These are phyloP conservation scores for Talaromyces sp. DNA, from an alignment of 2,329 filamentous ascomycete genomes.

Conservation along the genomic window DNA sequence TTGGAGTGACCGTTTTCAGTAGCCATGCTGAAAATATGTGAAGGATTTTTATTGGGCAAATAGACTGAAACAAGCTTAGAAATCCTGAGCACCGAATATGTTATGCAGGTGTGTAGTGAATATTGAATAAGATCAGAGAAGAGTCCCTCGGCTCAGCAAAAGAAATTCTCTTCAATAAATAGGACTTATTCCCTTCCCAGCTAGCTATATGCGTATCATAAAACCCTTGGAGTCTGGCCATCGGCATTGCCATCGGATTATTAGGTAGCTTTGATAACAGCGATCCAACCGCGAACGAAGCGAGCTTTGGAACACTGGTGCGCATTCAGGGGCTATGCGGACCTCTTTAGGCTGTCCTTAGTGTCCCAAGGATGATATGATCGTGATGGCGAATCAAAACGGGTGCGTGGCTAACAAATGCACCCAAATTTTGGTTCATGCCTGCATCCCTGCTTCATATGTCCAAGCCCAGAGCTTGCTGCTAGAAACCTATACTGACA, in stretches of 20 bases:
- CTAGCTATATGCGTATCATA: not conserved
- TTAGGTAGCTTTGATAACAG: not conserved
- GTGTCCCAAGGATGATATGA: not conserved
- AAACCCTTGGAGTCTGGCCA: not conserved
- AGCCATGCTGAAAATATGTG: slow-evolving; percentile 4
- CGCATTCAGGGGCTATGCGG: not conserved
- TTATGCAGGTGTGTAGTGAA: not conserved
- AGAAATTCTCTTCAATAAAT: not conserved
- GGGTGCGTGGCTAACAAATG: not conserved
- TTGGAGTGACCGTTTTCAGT: slow-evolving; percentile 1
- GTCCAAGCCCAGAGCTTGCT: not conserved
- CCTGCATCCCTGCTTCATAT: not conserved
- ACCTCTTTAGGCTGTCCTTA: not conserved
- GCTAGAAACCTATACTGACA: not conserved
- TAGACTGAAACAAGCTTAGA: not conserved
- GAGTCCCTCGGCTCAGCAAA: not conserved
- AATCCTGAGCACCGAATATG: not conserved
- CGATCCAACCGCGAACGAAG: not conserved
- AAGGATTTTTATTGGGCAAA: not conserved
- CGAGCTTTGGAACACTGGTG: not conserved
- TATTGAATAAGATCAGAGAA: not conserved
- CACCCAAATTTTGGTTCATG: not conserved
- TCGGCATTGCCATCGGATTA: not conserved
- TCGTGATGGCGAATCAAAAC: not conserved
- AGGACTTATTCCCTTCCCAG: not conserved